These are phyloP conservation scores for Apiospora malaysiana DNA, from an alignment of 2,329 filamentous ascomycete genomes.

Conservation along the genomic window DNA sequence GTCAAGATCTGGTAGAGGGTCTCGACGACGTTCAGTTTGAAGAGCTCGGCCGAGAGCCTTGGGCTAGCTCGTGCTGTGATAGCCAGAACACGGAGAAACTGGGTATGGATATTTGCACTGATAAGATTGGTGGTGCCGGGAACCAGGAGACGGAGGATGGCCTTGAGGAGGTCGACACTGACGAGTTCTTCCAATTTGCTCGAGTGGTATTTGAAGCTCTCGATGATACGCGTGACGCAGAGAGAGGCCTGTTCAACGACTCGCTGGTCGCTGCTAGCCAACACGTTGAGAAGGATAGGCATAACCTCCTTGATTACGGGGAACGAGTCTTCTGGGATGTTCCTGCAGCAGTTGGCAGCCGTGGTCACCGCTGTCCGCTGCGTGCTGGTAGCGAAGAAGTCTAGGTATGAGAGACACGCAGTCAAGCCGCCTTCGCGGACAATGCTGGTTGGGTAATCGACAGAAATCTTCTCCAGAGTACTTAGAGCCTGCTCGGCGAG, in stretches of 20 bases:
- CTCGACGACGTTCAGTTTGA: constrained; percentile 97
- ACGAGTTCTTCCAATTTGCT: constrained; percentile 91
- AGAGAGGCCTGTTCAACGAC: constrained; percentile 97
- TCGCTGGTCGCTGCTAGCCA: constrained; percentile 91
- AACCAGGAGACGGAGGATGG: constrained; percentile 83
- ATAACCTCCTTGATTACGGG: constrained; percentile 92
- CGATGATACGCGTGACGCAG: constrained; percentile 93
- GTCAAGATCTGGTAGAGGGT: constrained; percentile 97
- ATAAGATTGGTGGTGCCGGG: constrained; percentile 97
- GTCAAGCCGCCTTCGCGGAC: constrained; percentile 94
- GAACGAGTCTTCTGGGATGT: constrained; percentile 94
- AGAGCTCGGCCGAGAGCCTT: constrained; percentile 82
- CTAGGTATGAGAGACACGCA: constrained; percentile 93
- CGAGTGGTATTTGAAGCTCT: constrained; percentile 92
- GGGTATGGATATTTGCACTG: constrained; percentile 91
- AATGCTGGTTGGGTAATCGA: constrained; percentile 93
- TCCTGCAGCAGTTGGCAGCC: constrained; percentile 96
- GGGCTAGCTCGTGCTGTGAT: constrained; percentile 92
- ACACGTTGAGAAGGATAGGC: constrained; percentile 89
- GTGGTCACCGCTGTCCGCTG: constrained; percentile 97
- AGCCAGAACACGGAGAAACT: constrained; percentile 89
- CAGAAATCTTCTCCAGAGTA: constrained; percentile 95
- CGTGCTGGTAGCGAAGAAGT: constrained; percentile 97
- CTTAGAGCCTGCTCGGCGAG: constrained; percentile 95
- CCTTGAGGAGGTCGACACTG: constrained; percentile 83